Evolutionary conservation across 2,329 filamentous ascomycete species (phyloP).

Genomic region (Nothophoma quercina): DNA sequence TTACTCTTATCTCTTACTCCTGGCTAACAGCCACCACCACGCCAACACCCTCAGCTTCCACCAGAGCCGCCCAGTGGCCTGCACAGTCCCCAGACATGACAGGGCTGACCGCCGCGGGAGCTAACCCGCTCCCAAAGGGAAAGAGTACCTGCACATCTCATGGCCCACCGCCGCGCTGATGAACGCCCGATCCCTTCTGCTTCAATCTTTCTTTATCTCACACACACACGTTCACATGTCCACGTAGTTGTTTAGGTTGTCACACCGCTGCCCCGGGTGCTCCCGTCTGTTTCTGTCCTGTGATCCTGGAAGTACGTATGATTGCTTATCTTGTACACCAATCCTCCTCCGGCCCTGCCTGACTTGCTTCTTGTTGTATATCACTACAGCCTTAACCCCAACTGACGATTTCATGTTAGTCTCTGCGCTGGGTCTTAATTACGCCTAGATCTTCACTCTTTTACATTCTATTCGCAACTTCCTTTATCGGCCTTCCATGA

Average conservation of each 20-base stretch:
- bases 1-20: slow-evolving; percentile 40
- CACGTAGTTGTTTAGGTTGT: slow-evolving; percentile 32
- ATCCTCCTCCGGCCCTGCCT: slow-evolving; percentile 28
- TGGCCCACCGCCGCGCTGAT: slow-evolving; percentile 27
- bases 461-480: slow-evolving; percentile 11
- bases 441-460: slow-evolving; percentile 18
- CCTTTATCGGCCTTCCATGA: slow-evolving; percentile 43
- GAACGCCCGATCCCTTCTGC: slow-evolving; percentile 20
- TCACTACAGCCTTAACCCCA: slow-evolving; percentile 32
- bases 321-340: slow-evolving; percentile 45
- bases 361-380: slow-evolving; percentile 41
- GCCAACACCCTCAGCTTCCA: slow-evolving; percentile 26
- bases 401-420: slow-evolving; percentile 30
- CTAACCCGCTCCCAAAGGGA: slow-evolving; percentile 43
- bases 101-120: slow-evolving; percentile 41
- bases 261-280: slow-evolving; percentile 39
- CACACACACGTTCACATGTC: slow-evolving; percentile 34
- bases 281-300: slow-evolving; percentile 37
- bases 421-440: slow-evolving; percentile 20
- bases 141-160: slow-evolving; percentile 44
- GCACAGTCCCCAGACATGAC: slow-evolving; percentile 29
- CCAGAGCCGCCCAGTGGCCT: slow-evolving; percentile 26
- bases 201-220: slow-evolving; percentile 29
- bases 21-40: slow-evolving; percentile 26
- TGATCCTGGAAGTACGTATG: slow-evolving; percentile 34